phyloP scores from a whole-genome alignment of 1,139 yeast genomes.

The Lodderomyces metapsilosis region DNA sequence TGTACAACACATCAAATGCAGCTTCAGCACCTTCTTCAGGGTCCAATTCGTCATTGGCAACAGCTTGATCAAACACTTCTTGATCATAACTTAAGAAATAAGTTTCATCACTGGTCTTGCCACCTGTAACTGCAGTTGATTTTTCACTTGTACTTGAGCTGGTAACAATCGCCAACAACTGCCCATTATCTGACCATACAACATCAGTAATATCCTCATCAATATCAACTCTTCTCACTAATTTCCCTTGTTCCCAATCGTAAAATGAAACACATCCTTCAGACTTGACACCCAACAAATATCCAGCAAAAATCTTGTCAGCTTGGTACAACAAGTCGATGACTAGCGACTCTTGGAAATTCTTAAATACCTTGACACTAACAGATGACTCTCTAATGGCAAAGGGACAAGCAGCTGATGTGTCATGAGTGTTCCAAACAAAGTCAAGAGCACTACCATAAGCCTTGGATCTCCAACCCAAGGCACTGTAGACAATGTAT shows the following conservation, averaged over 20 bases:
- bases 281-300: conserved; percentile 76
- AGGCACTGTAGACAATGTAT: conserved; percentile 90
- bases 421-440: conserved; percentile 87
- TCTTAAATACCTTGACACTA: conserved; percentile 69
- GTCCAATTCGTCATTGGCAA: conserved; percentile 56
- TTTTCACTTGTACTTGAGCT: conserved; percentile 32
- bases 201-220: conserved; percentile 72
- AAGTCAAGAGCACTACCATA: conserved; percentile 90
- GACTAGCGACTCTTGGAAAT: conserved; percentile 74
- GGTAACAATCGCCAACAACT: conserved; percentile 74
- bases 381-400: conserved; percentile 76
- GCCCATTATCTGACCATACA: conserved; percentile 93
- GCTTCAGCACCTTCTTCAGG: conserved; percentile 87
- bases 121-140: conserved; percentile 19
- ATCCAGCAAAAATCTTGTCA: conserved; percentile 83
- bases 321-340: conserved; percentile 72
- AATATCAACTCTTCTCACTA: conserved; percentile 83
- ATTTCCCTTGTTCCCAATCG: conserved; percentile 87
- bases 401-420: conserved; percentile 63
- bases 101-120: conserved; percentile 56
- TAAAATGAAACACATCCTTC: conserved; percentile 84
- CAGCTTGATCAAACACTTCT: conserved; percentile 63
- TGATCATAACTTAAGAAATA: conserved; percentile 75
- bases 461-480: conserved; percentile 96
- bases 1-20: conserved; percentile 80